A percentile compares a stretch with the other conserved stretches of the same genome.
phyloP scores from a whole-genome alignment of 345 rosid species.

The Raphanus sativus region DNA sequence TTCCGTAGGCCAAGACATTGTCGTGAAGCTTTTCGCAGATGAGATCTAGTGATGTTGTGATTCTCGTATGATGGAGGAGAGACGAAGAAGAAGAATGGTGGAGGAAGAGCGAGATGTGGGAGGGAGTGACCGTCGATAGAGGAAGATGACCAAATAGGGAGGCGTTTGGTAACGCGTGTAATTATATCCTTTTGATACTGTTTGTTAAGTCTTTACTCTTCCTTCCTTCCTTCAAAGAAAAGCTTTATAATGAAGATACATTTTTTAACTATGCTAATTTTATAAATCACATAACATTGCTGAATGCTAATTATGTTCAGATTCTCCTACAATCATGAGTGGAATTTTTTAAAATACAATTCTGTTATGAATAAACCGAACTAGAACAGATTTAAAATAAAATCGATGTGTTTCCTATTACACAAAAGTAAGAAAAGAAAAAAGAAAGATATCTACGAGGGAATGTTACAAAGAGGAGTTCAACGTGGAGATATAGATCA shows the following conservation, averaged over 20 bases:
- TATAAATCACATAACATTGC: too few relatives aligned
- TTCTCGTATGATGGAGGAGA: background rate
- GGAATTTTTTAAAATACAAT: background rate
- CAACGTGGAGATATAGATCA: conserved; percentile 11
- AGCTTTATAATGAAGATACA: background rate
- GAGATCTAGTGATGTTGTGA: background rate
- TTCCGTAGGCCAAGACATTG: conserved; percentile 44
- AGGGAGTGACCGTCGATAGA: conserved; percentile 33
- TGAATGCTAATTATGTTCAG: too few relatives aligned
- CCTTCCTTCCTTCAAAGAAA: background rate
- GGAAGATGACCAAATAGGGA: conserved; percentile 24
- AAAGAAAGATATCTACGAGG: background rate
- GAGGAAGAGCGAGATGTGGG: conserved; percentile 25
- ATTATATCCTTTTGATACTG: conserved; percentile 8
- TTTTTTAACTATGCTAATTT: background rate
- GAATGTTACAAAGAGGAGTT: background rate
- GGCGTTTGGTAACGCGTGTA: conserved; percentile 38
- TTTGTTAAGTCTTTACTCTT: conserved; percentile 10
- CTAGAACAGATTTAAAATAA: background rate
- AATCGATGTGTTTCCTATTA: background rate
- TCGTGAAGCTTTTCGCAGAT: conserved; percentile 23
- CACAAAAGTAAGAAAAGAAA: background rate
- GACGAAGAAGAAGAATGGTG: conserved; percentile 1
- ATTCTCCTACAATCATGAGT: background rate
- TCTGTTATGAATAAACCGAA: background rate